phyloP scores from a whole-genome alignment of 176 grass and related monocot species.

The Lolium multiflorum region DNA sequence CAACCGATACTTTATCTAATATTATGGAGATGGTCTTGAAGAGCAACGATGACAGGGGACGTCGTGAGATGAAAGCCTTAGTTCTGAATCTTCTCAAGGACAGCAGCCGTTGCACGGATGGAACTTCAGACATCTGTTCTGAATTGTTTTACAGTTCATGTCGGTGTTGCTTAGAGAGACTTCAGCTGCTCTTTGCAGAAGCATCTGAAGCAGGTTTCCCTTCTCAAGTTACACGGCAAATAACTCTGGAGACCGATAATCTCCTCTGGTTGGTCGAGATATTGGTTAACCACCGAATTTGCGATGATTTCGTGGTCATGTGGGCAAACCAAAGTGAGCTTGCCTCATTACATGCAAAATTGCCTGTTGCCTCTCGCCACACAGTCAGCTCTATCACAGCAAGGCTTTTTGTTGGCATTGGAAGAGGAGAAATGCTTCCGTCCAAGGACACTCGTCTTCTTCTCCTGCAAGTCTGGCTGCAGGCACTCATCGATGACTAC shows the following conservation, averaged over 20 bases:
- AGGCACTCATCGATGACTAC: constrained; percentile 88
- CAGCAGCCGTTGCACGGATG: constrained; percentile 49
- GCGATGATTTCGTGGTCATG: constrained; percentile 63
- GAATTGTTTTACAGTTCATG: constrained; percentile 65
- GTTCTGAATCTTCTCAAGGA: constrained; percentile 86
- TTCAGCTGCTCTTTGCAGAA: constrained; percentile 48
- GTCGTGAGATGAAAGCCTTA: constrained; percentile 83
- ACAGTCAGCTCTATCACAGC: constrained; percentile 69
- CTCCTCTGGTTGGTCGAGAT: constrained; percentile 87
- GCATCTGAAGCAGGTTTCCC: constrained; percentile 57
- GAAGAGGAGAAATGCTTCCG: constrained; percentile 86
- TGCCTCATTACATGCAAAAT: constrained; percentile 56
- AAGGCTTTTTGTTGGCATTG: constrained; percentile 81
- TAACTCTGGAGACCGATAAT: constrained; percentile 81
- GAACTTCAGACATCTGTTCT: constrained; percentile 56
- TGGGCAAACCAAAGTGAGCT: constrained; percentile 74
- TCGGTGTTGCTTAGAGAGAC: constrained; percentile 60
- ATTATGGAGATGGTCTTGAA: constrained; percentile 84
- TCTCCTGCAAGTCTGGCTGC: constrained; percentile 74
- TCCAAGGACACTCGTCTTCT: constrained; percentile 56
- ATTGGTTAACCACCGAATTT: constrained; percentile 57
- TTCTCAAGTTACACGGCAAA: constrained; percentile 45
- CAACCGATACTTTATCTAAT: constrained; percentile 57
- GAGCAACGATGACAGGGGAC: constrained; percentile 70
- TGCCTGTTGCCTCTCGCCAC: constrained; percentile 60